phyloP scores from a whole-genome alignment of 2,329 filamentous ascomycete species.

The Gyromitra esculenta region DNA sequence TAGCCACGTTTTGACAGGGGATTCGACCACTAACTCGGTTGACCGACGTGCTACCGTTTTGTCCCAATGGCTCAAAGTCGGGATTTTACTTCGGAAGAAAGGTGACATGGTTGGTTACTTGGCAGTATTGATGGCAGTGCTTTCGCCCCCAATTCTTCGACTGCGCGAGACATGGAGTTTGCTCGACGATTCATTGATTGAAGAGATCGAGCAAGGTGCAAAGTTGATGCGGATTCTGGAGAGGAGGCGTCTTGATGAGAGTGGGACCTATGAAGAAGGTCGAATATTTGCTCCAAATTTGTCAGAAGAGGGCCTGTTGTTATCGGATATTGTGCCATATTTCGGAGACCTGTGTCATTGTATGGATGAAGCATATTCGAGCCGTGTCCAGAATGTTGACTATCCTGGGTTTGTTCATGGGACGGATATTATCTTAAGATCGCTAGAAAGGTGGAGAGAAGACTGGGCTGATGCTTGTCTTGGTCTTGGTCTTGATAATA shows the following conservation, averaged over 20 bases:
- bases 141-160: constrained; percentile 58
- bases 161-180: constrained; percentile 58
- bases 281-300: constrained; percentile 57
- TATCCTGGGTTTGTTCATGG: constrained; percentile 56
- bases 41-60: constrained; percentile 56
- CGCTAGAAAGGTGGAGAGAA: constrained; percentile 55
- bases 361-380: constrained; percentile 56
- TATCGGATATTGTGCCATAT: constrained; percentile 57
- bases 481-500: constrained; percentile 16
- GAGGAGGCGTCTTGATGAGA: constrained; percentile 56
- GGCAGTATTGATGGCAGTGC: constrained; percentile 58
- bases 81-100: constrained; percentile 55
- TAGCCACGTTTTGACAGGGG: constrained; percentile 57
- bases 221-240: constrained; percentile 57
- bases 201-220: constrained; percentile 56
- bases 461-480: constrained; percentile 46
- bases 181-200: constrained; percentile 54
- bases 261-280: constrained; percentile 53
- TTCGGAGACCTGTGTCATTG: constrained; percentile 58
- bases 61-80: constrained; percentile 58
- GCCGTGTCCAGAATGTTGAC: constrained; percentile 55
- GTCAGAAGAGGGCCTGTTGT: constrained; percentile 54
- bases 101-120: constrained; percentile 59
- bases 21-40: constrained; percentile 55
- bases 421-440: constrained; percentile 54